phyloP scores from a whole-genome alignment of 306 rosid species.

The Citrullus mucosospermus region DNA sequence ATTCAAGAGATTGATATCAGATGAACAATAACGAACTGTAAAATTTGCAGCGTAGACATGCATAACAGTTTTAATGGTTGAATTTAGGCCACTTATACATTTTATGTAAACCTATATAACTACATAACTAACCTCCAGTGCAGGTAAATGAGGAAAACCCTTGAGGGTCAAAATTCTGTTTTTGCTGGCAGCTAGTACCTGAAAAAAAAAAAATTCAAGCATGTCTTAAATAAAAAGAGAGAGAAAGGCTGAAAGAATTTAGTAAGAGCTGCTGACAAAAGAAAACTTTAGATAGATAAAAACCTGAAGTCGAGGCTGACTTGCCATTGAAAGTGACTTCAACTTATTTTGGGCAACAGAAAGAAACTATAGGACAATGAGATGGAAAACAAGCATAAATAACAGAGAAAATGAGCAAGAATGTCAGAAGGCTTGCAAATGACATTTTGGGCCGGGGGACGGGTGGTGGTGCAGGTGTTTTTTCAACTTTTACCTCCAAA shows the following conservation, averaged over 20 bases:
- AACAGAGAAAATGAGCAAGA: background rate
- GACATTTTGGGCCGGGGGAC: background rate
- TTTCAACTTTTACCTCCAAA: conserved; percentile 65
- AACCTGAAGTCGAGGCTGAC: conserved; percentile 98
- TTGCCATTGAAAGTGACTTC: conserved; percentile 91
- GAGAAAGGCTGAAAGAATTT: background rate
- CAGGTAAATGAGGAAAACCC: conserved; percentile 89
- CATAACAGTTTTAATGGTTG: background rate
- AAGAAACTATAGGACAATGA: conserved; percentile 52
- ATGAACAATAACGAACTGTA: background rate
- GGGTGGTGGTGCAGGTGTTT: background rate
- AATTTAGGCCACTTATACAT: background rate
- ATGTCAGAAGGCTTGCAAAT: background rate
- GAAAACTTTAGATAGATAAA: background rate
- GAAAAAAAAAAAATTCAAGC: conserved; percentile 13
- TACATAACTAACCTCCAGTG: conserved; percentile 65
- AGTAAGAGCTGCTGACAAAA: background rate
- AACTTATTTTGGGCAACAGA: conserved; percentile 97
- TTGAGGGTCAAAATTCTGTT: conserved; percentile 78
- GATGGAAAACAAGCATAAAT: background rate
- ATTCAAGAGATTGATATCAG: background rate
- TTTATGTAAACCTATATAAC: background rate
- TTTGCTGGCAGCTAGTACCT: conserved; percentile 99
- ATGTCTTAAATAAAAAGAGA: background rate
- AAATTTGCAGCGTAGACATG: background rate